phyloP scores from a whole-genome alignment of 768 basidiomycete species.

The Hericium rajendrae region DNA sequence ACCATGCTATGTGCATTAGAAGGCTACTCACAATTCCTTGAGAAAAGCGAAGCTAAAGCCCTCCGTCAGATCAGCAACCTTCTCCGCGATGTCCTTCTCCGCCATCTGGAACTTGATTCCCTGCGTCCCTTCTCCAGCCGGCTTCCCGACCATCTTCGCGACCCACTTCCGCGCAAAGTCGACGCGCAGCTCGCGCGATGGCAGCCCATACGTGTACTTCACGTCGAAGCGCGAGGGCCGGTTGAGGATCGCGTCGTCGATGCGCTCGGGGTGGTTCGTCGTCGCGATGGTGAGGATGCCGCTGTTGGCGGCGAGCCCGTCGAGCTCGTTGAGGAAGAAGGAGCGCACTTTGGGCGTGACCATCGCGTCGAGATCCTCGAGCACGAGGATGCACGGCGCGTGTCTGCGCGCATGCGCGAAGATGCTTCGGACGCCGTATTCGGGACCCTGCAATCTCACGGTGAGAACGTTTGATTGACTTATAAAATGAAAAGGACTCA shows the following conservation, averaged over 20 bases:
- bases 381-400: constrained; percentile 24
- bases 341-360: constrained; percentile 27
- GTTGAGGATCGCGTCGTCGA: constrained; percentile 32
- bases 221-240: constrained; percentile 35
- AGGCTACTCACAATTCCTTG: constrained; percentile 26
- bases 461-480: neutral
- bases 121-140: neutral
- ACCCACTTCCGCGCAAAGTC: constrained; percentile 18
- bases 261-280: constrained; percentile 30
- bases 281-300: constrained; percentile 22
- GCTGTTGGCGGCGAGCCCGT: constrained; percentile 27
- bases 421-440: constrained; percentile 23
- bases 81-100: constrained; percentile 20
- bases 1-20: neutral
- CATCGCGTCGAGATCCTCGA: constrained; percentile 35
- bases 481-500: constrained; percentile 11
- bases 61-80: constrained; percentile 29
- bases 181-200: constrained; percentile 22
- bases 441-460: constrained; percentile 10
- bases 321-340: constrained; percentile 34
- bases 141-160: neutral
- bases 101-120: constrained; percentile 22
- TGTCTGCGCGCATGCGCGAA: constrained; percentile 27
- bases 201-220: constrained; percentile 32
- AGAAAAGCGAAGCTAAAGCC: constrained; percentile 35